A percentile compares a stretch with the other conserved stretches of the same genome.
Evolutionary conservation across 345 rosid species (phyloP).

Genomic region (Euclidium syriacum): DNA sequence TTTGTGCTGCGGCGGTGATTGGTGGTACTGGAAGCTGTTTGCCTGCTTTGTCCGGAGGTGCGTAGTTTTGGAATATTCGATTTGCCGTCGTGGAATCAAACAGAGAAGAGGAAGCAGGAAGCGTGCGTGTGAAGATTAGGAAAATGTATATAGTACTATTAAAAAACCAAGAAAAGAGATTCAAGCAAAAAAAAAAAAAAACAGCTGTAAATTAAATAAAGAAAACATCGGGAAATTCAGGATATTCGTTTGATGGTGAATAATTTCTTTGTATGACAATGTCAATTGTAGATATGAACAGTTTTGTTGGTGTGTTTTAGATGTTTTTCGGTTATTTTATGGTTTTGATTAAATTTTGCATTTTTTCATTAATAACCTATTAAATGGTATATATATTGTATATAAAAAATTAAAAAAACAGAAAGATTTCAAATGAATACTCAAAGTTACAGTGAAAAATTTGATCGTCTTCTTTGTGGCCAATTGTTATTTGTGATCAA

Average conservation of each 20-base stretch:
- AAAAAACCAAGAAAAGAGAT: neutral
- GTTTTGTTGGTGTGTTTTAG: slow-evolving; percentile 5
- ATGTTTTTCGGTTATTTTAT: too few relatives aligned
- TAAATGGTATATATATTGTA: too few relatives aligned
- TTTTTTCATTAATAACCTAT: too few relatives aligned
- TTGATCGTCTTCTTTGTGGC: too few relatives aligned
- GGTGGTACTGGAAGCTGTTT: slow-evolving; percentile 17
- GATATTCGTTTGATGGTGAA: neutral
- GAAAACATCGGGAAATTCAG: neutral
- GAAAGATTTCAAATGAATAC: too few relatives aligned
- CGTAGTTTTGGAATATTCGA: slow-evolving; percentile 14
- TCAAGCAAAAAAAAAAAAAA: neutral
- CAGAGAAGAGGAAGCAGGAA: neutral
- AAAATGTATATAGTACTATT: neutral
- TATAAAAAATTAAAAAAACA: too few relatives aligned
- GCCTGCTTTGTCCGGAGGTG: slow-evolving; percentile 25
- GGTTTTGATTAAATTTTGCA: too few relatives aligned
- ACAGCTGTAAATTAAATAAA: neutral
- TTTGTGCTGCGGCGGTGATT: slow-evolving; percentile 23
- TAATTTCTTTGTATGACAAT: neutral
- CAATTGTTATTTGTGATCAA: too few relatives aligned
- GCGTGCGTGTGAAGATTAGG: neutral
- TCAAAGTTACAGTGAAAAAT: too few relatives aligned
- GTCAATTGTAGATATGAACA: slow-evolving; percentile 1
- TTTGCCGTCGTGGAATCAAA: neutral